Conservation (phyloP, 495 filamentous ascomycete species). For the Terfezia claveryi region DNA sequence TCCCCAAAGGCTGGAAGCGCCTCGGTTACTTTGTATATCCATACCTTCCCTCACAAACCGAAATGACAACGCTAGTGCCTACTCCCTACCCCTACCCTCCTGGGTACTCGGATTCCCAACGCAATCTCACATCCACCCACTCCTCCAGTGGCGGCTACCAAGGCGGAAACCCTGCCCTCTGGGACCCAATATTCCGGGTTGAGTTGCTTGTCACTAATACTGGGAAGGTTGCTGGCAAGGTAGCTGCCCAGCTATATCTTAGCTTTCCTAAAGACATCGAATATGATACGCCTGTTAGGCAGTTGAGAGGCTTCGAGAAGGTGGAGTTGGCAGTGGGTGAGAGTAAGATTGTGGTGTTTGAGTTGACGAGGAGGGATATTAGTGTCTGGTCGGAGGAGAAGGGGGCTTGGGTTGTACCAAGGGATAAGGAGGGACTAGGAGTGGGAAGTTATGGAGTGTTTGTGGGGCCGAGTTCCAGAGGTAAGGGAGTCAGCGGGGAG, state of each 20-base stretch:
- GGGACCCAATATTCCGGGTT: conserved; percentile 57
- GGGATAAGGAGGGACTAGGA: neutral
- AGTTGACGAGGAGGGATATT: conserved; percentile 40
- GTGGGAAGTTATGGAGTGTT: neutral
- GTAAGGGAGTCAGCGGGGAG: neutral
- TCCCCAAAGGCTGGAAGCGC: conserved; percentile 29
- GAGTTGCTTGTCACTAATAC: conserved; percentile 66
- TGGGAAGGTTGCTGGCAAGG: conserved; percentile 30
- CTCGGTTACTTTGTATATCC: conserved; percentile 61
- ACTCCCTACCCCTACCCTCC: conserved; percentile 41
- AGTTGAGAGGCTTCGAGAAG: conserved; percentile 49
- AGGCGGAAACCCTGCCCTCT: conserved; percentile 67
- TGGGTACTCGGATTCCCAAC: conserved; percentile 20
- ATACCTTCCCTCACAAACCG: conserved; percentile 33
- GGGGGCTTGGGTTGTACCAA: conserved; percentile 5
- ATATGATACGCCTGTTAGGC: conserved; percentile 31
- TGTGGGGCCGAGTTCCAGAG: neutral
- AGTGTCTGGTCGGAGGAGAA: conserved; percentile 38
- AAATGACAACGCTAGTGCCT: conserved; percentile 29
- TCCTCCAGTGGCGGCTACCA: conserved; percentile 40
- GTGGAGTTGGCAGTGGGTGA: conserved; percentile 24
- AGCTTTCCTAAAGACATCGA: conserved; percentile 16
- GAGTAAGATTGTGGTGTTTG: conserved; percentile 27
- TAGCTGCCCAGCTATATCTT: conserved; percentile 43
- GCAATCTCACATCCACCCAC: conserved; percentile 34